Evolutionary conservation across 345 rosid genomes (phyloP), one percentile per base, ranked within the genome.

Genomic region (Orychophragmus violaceus): DNA sequence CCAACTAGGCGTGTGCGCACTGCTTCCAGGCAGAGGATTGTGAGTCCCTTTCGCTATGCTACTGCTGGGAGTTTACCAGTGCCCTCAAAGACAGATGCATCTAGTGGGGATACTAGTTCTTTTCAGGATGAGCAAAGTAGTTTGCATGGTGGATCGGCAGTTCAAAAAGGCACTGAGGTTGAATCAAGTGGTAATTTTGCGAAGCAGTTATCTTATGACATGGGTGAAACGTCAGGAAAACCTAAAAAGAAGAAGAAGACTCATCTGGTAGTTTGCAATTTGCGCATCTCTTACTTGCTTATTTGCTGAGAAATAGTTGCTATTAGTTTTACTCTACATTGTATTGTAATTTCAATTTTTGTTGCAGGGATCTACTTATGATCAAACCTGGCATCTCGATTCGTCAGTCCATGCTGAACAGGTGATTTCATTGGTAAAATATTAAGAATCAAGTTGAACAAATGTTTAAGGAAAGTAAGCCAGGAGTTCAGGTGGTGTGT

Each of bases 21-120:
- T 80, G 89, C 96, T 33, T 77, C 87, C 35, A 87, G 98, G 81
- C 95, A 81, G 74, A 85, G 96, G 82, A 75, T 85, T 70, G 57
- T 66, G 59, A 81, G 82, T 81, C 95, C 93, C 58, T 83, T 83
- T 62, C 67, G 78, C 77, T 72, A 79, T 79, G 88, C 82, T 70
- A 74, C 74, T 74, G 37, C 77, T 71, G 88, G 82, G 68, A 74
- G 54, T 56, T 51, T 82, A 55, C 87, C 52, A 71, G 76, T 75
- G 58, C 81, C 86, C 9, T 59, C 74, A 5, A 91, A 80, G 78
- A 85, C 96, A 17, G 97, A 89, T 80, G 95, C 90, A 28, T 95
- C 99, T 61, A 95, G 99, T 79, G 99, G 90, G 64, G 99, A 95
- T 71, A 89, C 98, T 56, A 87, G 72, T 82, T 95, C 98, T 70